Evolutionary conservation across 768 basidiomycete genomes (phyloP).

Genomic region (Boletus sp.): DNA sequence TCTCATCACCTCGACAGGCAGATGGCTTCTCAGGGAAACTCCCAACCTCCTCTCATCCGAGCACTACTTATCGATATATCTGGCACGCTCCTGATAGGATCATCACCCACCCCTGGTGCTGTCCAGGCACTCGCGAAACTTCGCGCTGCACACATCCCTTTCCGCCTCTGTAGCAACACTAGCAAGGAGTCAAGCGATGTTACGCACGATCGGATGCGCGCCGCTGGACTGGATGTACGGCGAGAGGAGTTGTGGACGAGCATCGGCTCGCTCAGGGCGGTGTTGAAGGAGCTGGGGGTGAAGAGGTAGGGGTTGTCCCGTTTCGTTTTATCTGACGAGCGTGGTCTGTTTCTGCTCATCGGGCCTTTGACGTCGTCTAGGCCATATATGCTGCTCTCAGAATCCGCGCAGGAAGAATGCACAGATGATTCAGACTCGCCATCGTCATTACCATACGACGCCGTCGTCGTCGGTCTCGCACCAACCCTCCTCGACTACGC

Average conservation of each 20-base stretch:
- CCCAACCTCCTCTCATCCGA: conserved; percentile 28
- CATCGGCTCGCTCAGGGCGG: conserved; percentile 51
- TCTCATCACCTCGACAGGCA: neutral
- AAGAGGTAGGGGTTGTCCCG: conserved; percentile 33
- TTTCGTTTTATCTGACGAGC: neutral
- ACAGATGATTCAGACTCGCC: neutral
- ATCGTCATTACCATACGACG: conserved; percentile 37
- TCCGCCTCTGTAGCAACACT: conserved; percentile 65
- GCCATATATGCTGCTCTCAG: conserved; percentile 56
- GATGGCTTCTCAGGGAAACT: neutral
- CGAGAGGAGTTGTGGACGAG: conserved; percentile 59
- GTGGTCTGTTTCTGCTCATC: neutral
- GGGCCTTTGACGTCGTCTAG: conserved; percentile 13
- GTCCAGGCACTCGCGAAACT: conserved; percentile 28
- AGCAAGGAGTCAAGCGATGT: conserved; percentile 56
- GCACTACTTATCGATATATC: conserved; percentile 65
- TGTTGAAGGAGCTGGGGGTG: conserved; percentile 40
- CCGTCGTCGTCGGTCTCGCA: conserved; percentile 63
- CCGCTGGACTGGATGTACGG: conserved; percentile 48
- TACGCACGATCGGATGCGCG: conserved; percentile 40
- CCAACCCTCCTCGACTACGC: conserved; percentile 50
- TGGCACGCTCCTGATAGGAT: conserved; percentile 60
- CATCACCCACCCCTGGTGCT: conserved; percentile 46
- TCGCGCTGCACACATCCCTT: conserved; percentile 34
- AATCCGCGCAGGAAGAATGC: conserved; percentile 45